Evolutionary conservation across 192 early-diverging fungal species (phyloP).

Genomic region (Ambispora gerdemannii): DNA sequence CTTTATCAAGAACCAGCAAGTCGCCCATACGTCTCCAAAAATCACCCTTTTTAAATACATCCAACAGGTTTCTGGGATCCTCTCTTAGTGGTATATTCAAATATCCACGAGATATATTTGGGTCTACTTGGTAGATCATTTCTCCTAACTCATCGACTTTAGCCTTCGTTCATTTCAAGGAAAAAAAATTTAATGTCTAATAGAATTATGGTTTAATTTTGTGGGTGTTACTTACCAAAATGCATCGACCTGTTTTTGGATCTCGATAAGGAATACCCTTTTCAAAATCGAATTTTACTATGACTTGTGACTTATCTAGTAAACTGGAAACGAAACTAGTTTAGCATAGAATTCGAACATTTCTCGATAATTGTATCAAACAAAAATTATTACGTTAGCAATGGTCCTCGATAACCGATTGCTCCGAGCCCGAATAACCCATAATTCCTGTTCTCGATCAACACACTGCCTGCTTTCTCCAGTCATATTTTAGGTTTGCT

Average conservation of each 20-base stretch:
- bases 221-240: conserved; percentile 22
- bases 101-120: conserved; percentile 47
- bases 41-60: conserved; percentile 63
- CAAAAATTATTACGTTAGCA: conserved; percentile 29
- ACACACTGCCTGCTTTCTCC: conserved; percentile 23
- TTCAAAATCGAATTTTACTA: conserved; percentile 57
- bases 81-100: conserved; percentile 50
- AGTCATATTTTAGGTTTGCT: background rate
- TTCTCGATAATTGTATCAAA: too few relatives aligned
- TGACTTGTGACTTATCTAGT: conserved; percentile 30
- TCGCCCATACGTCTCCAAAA: conserved; percentile 59
- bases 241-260: conserved; percentile 51
- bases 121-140: conserved; percentile 33
- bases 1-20: conserved; percentile 46
- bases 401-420: conserved; percentile 55
- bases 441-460: conserved; percentile 45
- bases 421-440: conserved; percentile 55
- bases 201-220: background rate
- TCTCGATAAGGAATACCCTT: conserved; percentile 53
- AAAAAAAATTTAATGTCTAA: background rate
- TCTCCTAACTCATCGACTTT: conserved; percentile 54
- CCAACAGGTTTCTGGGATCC: conserved; percentile 45
- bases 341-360: background rate
- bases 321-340: conserved; percentile 23
- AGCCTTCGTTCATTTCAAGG: conserved; percentile 19